phyloP scores from a whole-genome alignment of 441 rosid genomes.

The Capsella rubella region DNA sequence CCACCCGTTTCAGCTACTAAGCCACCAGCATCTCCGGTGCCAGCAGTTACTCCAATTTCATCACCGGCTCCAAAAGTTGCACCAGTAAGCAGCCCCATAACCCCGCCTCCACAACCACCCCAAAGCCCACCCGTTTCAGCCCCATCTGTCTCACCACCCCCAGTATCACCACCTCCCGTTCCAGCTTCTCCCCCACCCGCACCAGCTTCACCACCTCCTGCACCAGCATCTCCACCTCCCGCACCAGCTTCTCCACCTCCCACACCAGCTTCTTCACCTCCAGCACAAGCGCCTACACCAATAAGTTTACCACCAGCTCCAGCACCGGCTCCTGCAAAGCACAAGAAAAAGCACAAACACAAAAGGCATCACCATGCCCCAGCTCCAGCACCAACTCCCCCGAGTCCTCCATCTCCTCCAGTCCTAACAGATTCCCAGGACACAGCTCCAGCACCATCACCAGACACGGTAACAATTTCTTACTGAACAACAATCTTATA shows the following conservation, averaged over 20 bases:
- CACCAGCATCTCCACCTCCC: slow-evolving; percentile 46
- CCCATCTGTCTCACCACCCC: slow-evolving; percentile 50
- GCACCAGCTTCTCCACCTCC: slow-evolving; percentile 74
- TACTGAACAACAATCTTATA: slow-evolving; percentile 10
- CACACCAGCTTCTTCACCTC: slow-evolving; percentile 49
- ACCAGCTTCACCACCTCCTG: slow-evolving; percentile 50
- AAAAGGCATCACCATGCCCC: slow-evolving; percentile 78
- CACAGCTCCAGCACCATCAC: slow-evolving; percentile 88
- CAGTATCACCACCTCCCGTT: slow-evolving; percentile 51
- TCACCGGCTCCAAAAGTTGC: slow-evolving; percentile 66
- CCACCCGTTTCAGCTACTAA: slow-evolving; percentile 19
- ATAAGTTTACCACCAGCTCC: slow-evolving; percentile 67
- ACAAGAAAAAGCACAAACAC: slow-evolving; percentile 78
- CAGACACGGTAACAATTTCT: slow-evolving; percentile 58
- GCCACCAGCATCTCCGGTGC: slow-evolving; percentile 24
- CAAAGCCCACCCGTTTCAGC: slow-evolving; percentile 59
- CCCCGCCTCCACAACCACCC: slow-evolving; percentile 57
- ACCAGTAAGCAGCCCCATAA: slow-evolving; percentile 62
- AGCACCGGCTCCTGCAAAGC: slow-evolving; percentile 77
- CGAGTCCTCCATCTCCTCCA: slow-evolving; percentile 94
- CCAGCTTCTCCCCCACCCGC: slow-evolving; percentile 51
- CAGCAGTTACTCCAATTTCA: slow-evolving; percentile 53
- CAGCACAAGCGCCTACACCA: slow-evolving; percentile 58
- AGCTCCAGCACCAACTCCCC: slow-evolving; percentile 74
- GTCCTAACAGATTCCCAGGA: slow-evolving; percentile 62